A percentile compares a stretch with the other conserved stretches of the same genome.
These are phyloP conservation scores for Pythium periplocum DNA, from an alignment of 352 stramenopile species.

Conservation along the genomic window DNA sequence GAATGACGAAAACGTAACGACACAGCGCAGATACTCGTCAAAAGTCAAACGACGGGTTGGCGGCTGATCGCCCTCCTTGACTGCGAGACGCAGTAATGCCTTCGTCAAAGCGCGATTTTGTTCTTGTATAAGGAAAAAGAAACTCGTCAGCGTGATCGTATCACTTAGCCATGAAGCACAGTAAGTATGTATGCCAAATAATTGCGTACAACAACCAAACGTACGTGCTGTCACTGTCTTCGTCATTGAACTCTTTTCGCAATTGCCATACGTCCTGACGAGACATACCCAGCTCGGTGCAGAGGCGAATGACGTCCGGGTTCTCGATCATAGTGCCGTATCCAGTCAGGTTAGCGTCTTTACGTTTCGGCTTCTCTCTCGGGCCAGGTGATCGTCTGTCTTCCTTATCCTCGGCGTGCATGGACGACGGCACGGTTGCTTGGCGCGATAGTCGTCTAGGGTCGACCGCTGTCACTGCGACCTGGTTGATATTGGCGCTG, in stretches of 20 bases:
- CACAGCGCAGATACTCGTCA: constrained; percentile 42
- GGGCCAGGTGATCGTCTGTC: too few relatives aligned
- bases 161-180: constrained; percentile 1
- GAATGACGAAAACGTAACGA: constrained; percentile 45
- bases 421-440: too few relatives aligned
- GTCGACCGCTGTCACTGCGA: too few relatives aligned
- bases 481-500: too few relatives aligned
- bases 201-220: constrained; percentile 1
- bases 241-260: constrained; percentile 18
- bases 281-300: constrained; percentile 8
- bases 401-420: too few relatives aligned
- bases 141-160: constrained; percentile 16
- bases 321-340: constrained; percentile 19
- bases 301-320: constrained; percentile 12
- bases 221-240: constrained; percentile 27
- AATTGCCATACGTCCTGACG: constrained; percentile 14
- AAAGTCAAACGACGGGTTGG: constrained; percentile 30
- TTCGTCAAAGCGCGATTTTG: constrained; percentile 35
- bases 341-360: background rate
- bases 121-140: constrained; percentile 61
- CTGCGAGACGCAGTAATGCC: constrained; percentile 33
- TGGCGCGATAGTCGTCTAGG: too few relatives aligned
- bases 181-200: background rate
- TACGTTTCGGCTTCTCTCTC: background rate
- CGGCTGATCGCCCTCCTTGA: background rate